Evolutionary conservation across 192 early-diverging fungal genomes (phyloP).

Genomic region (Chytriomyces hyalinus): DNA sequence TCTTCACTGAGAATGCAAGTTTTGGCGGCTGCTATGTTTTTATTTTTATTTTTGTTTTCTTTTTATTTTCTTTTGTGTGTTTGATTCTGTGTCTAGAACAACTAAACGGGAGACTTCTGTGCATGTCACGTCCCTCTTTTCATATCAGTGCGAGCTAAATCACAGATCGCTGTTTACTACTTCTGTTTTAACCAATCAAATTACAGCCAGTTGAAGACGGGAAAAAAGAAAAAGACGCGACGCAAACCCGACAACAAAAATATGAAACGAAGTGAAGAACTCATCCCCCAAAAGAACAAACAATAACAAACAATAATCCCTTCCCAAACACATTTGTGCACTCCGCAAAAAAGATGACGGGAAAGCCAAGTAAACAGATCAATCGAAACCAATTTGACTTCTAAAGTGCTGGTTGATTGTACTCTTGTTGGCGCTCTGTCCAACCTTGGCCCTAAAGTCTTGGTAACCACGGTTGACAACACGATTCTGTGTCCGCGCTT

Average conservation of each 20-base stretch:
- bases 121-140: too few species aligned
- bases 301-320: too few species aligned
- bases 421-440: conserved; percentile 31
- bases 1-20: too few species aligned
- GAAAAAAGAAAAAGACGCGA: not conserved
- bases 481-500: conserved; percentile 34
- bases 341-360: not conserved
- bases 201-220: too few species aligned
- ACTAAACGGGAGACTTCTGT: too few species aligned
- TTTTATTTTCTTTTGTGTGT: too few species aligned
- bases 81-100: too few species aligned
- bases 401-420: conserved; percentile 35
- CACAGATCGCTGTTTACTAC: too few species aligned
- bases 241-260: not conserved
- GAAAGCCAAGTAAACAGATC: not conserved
- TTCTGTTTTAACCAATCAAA: too few species aligned
- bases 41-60: too few species aligned
- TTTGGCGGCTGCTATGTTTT: too few species aligned
- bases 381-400: conserved; percentile 41
- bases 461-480: conserved; percentile 27
- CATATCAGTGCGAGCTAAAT: too few species aligned
- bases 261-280: not conserved
- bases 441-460: conserved; percentile 34
- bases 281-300: not conserved
- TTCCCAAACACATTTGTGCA: not conserved